phyloP scores from a whole-genome alignment of 495 filamentous ascomycete species.

The Podospora fimiseda region DNA sequence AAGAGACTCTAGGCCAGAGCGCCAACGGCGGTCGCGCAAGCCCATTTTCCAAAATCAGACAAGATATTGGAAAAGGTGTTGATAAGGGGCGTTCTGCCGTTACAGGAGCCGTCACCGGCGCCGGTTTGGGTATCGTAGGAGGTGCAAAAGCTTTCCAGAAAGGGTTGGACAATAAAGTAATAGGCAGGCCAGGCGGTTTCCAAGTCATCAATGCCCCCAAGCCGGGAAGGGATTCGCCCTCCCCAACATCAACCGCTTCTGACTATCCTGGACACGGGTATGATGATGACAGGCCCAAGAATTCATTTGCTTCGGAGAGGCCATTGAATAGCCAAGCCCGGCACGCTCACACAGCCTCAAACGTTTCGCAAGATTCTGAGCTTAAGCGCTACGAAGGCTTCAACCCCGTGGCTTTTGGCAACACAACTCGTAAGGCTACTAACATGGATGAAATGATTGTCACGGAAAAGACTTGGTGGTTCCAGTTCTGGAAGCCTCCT shows the following conservation, averaged over 20 bases:
- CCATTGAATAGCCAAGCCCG: slow-evolving; percentile 17
- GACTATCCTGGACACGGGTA: too few relatives aligned
- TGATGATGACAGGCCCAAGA: slow-evolving; percentile 23
- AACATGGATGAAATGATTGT: slow-evolving; percentile 40
- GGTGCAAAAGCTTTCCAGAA: slow-evolving; percentile 54
- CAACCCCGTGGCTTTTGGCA: slow-evolving; percentile 29
- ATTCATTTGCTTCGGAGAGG: slow-evolving; percentile 28
- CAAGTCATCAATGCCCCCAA: slow-evolving; percentile 24
- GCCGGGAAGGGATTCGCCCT: neutral
- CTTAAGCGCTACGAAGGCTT: slow-evolving; percentile 24
- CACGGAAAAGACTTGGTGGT: slow-evolving; percentile 40
- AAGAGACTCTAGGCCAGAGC: slow-evolving; percentile 17
- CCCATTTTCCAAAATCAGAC: slow-evolving; percentile 30
- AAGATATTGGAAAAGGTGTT: slow-evolving; percentile 31
- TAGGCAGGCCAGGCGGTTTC: slow-evolving; percentile 53
- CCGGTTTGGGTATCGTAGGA: slow-evolving; percentile 35
- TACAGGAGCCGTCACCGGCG: too few relatives aligned
- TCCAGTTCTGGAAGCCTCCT: slow-evolving; percentile 51
- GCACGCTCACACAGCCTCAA: slow-evolving; percentile 31
- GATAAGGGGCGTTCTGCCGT: slow-evolving; percentile 35
- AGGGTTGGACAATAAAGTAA: slow-evolving; percentile 52
- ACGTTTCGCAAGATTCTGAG: slow-evolving; percentile 28
- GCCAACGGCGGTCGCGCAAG: slow-evolving; percentile 16
- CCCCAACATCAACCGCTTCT: neutral
- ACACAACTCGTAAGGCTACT: slow-evolving; percentile 38